Evolutionary conservation across 768 basidiomycete species (phyloP), one percentile per base, ranked within the genome.

Genomic region (Auricularia auricula-judae): DNA sequence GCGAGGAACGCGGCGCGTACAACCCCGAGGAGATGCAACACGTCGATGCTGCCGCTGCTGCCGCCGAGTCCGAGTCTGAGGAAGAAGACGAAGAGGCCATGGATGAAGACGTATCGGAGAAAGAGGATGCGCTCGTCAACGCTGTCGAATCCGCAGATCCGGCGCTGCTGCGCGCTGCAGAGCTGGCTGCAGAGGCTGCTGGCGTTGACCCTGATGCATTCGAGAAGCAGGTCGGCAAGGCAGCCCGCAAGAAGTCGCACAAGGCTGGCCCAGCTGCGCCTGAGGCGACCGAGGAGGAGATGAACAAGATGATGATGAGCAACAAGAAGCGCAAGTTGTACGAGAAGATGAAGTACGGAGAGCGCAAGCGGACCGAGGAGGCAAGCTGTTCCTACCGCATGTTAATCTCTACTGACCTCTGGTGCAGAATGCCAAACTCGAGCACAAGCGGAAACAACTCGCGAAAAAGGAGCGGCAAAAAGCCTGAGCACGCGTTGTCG

Each of bases 281-380:
- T 21, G 72, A 69, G 61, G 66, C 63, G 54, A 70, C 69, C 21
- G 91, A 93, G 72, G 80, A 85, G 70, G 89, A 95, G 72, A 91
- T 96, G 89, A 88, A 91, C 76, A 96, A 95, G 82, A 96, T 98
- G 87, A 82, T 98, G 85, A 87, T 97, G 87, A 96, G 91, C 79
- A 93, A 92, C 75, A 93, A 90, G 78, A 89, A 96, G 75, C 84
- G 86, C 70, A 95, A 95, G 76, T 76, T 97, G 70, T 96, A 95
- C 74, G 92, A 93, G 76, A 89, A 89, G 77, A 90, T 97, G 84
- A 92, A 93, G 77, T 84, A 90, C 72, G 86, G 87, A 68, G 83
- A 95, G 72, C 81, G 82, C 73, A 90, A 87, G 76, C 86, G 86
- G 66, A 80, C 80, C 14, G 77, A 81, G 33, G 91, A 96, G 89